Evolutionary conservation across 2,329 filamentous ascomycete genomes (phyloP).

Genomic region (Metarhizium robertsii): DNA sequence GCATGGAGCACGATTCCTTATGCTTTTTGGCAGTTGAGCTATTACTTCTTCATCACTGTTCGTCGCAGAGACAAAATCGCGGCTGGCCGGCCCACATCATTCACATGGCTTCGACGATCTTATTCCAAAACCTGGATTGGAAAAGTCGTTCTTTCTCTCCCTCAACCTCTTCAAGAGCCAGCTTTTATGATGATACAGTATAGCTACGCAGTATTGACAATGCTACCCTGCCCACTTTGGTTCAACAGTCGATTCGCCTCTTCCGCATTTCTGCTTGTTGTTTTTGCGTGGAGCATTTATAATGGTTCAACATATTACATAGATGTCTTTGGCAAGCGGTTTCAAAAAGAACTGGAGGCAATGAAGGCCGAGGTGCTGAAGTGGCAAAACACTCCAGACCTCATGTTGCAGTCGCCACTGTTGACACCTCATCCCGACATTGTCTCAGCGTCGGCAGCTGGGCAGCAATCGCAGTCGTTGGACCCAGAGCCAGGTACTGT

Average conservation of each 20-base stretch:
- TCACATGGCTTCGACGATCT: conserved; percentile 90
- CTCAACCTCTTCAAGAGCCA: conserved; percentile 66
- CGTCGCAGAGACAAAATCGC: conserved; percentile 93
- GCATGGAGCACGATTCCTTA: conserved; percentile 92
- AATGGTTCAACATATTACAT: conserved; percentile 98
- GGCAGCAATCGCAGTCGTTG: conserved; percentile 8
- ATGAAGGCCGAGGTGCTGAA: conserved; percentile 82
- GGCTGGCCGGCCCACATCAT: conserved; percentile 88
- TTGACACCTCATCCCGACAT: conserved; percentile 21
- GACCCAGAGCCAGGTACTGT: conserved; percentile 5
- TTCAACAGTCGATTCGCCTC: conserved; percentile 82
- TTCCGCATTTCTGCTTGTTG: conserved; percentile 61
- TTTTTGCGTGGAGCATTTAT: conserved; percentile 95
- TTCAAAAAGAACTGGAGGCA: conserved; percentile 90
- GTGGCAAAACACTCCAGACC: conserved; percentile 61
- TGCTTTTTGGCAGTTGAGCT: conserved; percentile 80
- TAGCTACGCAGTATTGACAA: conserved; percentile 78
- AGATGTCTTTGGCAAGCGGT: conserved; percentile 91
- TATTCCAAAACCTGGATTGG: conserved; percentile 89
- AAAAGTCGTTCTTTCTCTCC: conserved; percentile 70
- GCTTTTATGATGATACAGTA: conserved; percentile 98
- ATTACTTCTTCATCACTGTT: conserved; percentile 93
- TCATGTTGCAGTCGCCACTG: conserved; percentile 26
- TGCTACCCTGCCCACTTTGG: conserved; percentile 92
- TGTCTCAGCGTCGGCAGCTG: conserved; percentile 6